Conservation (phyloP, 345 rosid species). For the Camelina neglecta region DNA sequence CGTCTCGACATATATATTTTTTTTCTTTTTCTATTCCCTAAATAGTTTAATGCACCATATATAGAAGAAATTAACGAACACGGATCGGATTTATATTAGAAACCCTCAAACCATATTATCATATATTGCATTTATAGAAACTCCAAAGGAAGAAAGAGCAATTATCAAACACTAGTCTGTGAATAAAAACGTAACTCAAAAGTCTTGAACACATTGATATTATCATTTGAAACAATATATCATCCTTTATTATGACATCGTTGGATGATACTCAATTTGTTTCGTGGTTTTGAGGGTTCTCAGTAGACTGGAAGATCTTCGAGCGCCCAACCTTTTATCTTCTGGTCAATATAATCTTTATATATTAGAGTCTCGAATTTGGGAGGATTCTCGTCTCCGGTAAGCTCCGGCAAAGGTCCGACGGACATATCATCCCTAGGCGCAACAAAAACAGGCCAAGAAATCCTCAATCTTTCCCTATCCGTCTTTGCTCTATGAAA, state of each 20-base stretch:
- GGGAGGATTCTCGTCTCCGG: constrained; percentile 9
- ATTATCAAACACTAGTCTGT: neutral
- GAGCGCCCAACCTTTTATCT: neutral
- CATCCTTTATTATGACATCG: neutral
- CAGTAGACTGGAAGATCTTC: neutral
- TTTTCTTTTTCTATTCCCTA: no score
- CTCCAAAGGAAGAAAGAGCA: neutral
- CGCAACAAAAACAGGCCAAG: constrained; percentile 6
- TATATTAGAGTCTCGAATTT: neutral
- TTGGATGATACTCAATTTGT: no score
- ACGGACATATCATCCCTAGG: neutral
- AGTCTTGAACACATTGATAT: neutral
- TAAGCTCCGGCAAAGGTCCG: constrained; percentile 21
- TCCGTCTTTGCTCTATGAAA: no score
- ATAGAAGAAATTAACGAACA: no score
- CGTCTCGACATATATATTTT: no score
- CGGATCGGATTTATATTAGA: no score
- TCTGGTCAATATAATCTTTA: constrained; percentile 4
- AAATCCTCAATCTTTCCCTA: neutral
- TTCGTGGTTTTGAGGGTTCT: no score
- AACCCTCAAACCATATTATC: no score
- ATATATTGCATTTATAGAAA: neutral
- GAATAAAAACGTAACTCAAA: neutral
- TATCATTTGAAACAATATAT: neutral
- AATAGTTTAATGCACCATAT: no score